Percentiles rank a stretch among this genome's conserved stretches.
Evolutionary conservation across 495 filamentous ascomycete genomes (phyloP).

Genomic region (Xylaria sp.): DNA sequence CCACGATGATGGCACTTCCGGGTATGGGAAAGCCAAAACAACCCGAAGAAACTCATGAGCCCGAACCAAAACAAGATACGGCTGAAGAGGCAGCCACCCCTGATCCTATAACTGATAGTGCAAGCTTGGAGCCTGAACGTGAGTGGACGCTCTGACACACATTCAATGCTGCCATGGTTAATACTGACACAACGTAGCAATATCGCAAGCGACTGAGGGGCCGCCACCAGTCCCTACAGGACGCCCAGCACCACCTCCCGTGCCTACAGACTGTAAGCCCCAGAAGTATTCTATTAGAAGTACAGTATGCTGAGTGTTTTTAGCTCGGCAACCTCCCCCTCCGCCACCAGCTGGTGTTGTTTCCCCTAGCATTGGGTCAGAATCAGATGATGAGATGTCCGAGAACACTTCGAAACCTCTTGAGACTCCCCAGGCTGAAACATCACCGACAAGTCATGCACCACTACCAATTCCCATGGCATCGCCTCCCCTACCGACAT

Average conservation of each 20-base stretch:
- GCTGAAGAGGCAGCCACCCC: constrained; percentile 39
- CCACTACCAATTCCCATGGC: constrained; percentile 58
- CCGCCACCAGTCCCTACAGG: constrained; percentile 68
- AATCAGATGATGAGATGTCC: constrained; percentile 95
- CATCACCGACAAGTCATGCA: constrained; percentile 42
- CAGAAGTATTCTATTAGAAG: constrained; percentile 24
- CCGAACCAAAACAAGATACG: constrained; percentile 46
- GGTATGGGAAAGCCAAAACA: constrained; percentile 62
- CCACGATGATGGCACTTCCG: constrained; percentile 71
- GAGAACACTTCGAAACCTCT: constrained; percentile 54
- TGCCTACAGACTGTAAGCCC: constrained; percentile 71
- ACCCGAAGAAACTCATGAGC: constrained; percentile 50
- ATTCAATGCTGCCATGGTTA: neutral
- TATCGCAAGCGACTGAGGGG: constrained; percentile 43
- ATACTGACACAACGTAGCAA: constrained; percentile 32
- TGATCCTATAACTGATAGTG: constrained; percentile 44
- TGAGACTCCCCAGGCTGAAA: constrained; percentile 49
- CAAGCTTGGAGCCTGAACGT: constrained; percentile 57
- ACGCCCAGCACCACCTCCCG: constrained; percentile 71
- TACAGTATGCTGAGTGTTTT: constrained; percentile 41
- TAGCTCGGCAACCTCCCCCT: constrained; percentile 65
- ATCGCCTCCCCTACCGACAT: constrained; percentile 58
- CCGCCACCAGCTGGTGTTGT: constrained; percentile 58
- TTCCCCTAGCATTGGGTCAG: constrained; percentile 80
- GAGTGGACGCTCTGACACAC: constrained; percentile 30